Evolutionary conservation across 495 filamentous ascomycete genomes (phyloP), one percentile per base, ranked within the genome.

Genomic region (Parathielavia hyrcaniae): DNA sequence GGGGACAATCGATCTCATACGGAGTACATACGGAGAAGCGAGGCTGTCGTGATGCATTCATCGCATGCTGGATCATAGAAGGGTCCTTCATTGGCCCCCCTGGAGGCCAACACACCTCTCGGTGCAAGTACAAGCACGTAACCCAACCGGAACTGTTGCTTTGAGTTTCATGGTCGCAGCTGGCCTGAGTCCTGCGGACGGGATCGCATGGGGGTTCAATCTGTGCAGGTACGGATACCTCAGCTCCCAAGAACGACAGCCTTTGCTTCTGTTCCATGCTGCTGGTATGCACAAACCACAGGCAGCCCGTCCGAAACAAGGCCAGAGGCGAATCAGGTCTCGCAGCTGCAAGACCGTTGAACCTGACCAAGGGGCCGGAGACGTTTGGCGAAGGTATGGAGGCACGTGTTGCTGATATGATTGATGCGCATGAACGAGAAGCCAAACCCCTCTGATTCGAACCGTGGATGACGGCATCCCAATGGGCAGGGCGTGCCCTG

Each of bases 371-470:
- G 43, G 57, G 12, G 44, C 47, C 45, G 50, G 34, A 34, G 26
- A 26, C 57, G 13, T 41, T 55, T 46, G 59, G 44, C 32, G 47
- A 17, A 35, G 35, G 60, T 56, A 35, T 45, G 50, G 63, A 16
- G 43, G 35, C 49, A 55, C 55, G 49, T 55, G 55, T 38, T 30
- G 20, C 44, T 32, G 26, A 19, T 20, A 35, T 57, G 57, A 57
- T 59, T 66, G 61, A 41, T 34, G 53, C 58, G 64, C 64, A 63
- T 66, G 45, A 58, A 50, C 58, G 35, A 23, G 39, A 54, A 23
- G 26, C 43, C 26, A 45, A 38, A 47, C 46, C 34, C 41, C 40
- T 30, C 53, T 43, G 51, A 43, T 13, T 51, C 51, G 40, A 50
- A 52, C 43, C 38, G 36, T 34, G 55, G 53, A 55, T 51, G 57